Evolutionary conservation across 1,284 basidiomycete species (phyloP).

Genomic region (Leccinum discolor): DNA sequence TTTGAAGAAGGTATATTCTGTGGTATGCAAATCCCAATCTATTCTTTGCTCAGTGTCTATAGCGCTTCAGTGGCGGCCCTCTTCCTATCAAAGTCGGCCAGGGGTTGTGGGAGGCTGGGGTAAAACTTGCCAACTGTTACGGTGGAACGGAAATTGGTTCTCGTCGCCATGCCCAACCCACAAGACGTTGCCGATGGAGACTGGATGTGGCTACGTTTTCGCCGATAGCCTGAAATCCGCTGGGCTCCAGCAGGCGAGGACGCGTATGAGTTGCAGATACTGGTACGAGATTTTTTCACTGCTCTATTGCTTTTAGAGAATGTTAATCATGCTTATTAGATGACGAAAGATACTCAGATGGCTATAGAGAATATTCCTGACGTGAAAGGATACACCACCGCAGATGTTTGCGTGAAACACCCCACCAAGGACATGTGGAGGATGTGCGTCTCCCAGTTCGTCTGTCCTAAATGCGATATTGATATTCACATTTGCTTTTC

Average conservation of each 20-base stretch:
- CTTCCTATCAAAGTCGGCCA: slow-evolving; percentile 25
- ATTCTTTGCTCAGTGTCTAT: not conserved
- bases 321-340: slow-evolving; percentile 9
- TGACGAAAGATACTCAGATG: slow-evolving; percentile 16
- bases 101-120: slow-evolving; percentile 21
- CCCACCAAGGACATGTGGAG: slow-evolving; percentile 23
- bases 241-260: slow-evolving; percentile 33
- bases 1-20: not conserved
- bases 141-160: slow-evolving; percentile 32
- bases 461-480: too few relatives aligned
- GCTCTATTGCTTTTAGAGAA: not conserved
- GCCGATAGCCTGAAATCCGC: slow-evolving; percentile 16
- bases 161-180: not conserved
- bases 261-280: slow-evolving; percentile 33
- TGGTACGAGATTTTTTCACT: slow-evolving; percentile 23
- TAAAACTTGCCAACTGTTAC: slow-evolving; percentile 18
- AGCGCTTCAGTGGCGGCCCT: slow-evolving; percentile 29
- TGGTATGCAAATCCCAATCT: not conserved
- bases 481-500: not conserved
- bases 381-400: slow-evolving; percentile 20
- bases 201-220: slow-evolving; percentile 34
- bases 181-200: slow-evolving; percentile 16
- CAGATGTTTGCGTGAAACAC: slow-evolving; percentile 19
- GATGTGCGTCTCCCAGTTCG: slow-evolving; percentile 9
- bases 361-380: slow-evolving; percentile 25